Percentiles rank a stretch among this genome's conserved stretches.
Evolutionary conservation across 2,329 filamentous ascomycete genomes (phyloP).

Genomic region (Aspergillus thermomutatus): DNA sequence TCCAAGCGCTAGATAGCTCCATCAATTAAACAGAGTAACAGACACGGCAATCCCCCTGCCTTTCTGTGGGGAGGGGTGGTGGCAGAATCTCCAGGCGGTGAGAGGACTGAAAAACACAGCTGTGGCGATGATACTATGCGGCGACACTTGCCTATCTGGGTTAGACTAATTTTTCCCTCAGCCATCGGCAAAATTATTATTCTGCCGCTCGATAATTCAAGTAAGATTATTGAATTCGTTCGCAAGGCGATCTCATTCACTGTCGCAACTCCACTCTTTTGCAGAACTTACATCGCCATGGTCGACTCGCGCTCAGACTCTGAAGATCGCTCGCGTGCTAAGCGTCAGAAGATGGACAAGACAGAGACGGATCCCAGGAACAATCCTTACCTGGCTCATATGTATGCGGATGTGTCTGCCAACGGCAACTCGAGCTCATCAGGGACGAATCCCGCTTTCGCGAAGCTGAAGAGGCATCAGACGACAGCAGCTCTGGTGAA

Average conservation of each 20-base stretch:
- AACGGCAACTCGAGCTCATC: slow-evolving; percentile 24
- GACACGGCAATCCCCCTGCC: slow-evolving; percentile 8
- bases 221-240: slow-evolving; percentile 20
- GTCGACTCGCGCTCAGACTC: slow-evolving; percentile 55
- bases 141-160: slow-evolving; percentile 30
- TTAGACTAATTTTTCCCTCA: slow-evolving; percentile 15
- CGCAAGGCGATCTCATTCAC: slow-evolving; percentile 3
- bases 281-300: slow-evolving; percentile 40
- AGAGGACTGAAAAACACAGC: slow-evolving; percentile 13
- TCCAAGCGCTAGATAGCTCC: neutral
- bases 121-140: slow-evolving; percentile 26
- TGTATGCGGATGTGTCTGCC: slow-evolving; percentile 59
- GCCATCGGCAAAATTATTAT: slow-evolving; percentile 2
- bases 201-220: slow-evolving; percentile 2
- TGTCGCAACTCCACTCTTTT: slow-evolving; percentile 10
- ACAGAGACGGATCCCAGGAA: slow-evolving; percentile 51
- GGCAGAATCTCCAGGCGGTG: slow-evolving; percentile 7
- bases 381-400: slow-evolving; percentile 92
- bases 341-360: slow-evolving; percentile 52
- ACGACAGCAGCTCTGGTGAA: slow-evolving; percentile 75
- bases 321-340: slow-evolving; percentile 49
- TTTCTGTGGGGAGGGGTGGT: slow-evolving; percentile 31
- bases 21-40: neutral
- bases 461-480: slow-evolving; percentile 69
- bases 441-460: slow-evolving; percentile 51